Base-by-base conservation (phyloP, 2,329 filamentous ascomycete genomes). In the Fusarium clavum region DNA sequence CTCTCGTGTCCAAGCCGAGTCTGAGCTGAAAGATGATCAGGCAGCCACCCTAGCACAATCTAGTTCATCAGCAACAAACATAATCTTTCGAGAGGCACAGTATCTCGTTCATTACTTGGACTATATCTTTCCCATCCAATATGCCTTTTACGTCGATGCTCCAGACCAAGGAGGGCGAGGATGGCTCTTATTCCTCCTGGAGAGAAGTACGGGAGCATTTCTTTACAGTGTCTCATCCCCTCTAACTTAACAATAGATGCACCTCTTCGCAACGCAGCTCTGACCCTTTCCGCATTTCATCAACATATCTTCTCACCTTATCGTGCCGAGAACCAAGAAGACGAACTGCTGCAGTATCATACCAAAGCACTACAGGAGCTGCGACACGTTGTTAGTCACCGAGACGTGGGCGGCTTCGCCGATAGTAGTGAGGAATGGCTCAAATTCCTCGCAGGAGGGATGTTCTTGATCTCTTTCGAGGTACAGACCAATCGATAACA, bases 51-150 rank as follows among this genome's bases (percentile, higher is more conserved):
- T 9, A 16, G 30, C 14, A 34, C 8, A 16, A 34, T 8, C 30
- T 34, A 34, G 30, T 34, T 34, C 30, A 16, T 34, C 45, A 3
- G n/a, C 48, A 12, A 48, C 51, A 13, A 70, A 68, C n/a, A 64
- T 56, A 3, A 49, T 44, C 6, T 66, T 67, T 45, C 67, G 74
- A 24, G 75, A 77, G 48, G 71, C 75, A 3, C 73, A 77, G 43
- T 72, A 76, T 8, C 57, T 77, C 6, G 67, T 76, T 13, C 70
- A 77, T 27, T 77, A 76, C 47, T 47, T 77, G 7, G 75, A 77
- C 30, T 75, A 76, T 29, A 75, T 77, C 16, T 76, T 77, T 30
- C 74, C 72, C 0, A 55, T 76, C 1, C 73, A 77, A 32, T 77
- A 73, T 32, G 66, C 73, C 1, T 76, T 73, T 34, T 76, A 77